A percentile compares a stretch with the other conserved stretches of the same genome.
phyloP scores from a whole-genome alignment of 2,329 filamentous ascomycete genomes.

The Ceratocystis eucalypticola region DNA sequence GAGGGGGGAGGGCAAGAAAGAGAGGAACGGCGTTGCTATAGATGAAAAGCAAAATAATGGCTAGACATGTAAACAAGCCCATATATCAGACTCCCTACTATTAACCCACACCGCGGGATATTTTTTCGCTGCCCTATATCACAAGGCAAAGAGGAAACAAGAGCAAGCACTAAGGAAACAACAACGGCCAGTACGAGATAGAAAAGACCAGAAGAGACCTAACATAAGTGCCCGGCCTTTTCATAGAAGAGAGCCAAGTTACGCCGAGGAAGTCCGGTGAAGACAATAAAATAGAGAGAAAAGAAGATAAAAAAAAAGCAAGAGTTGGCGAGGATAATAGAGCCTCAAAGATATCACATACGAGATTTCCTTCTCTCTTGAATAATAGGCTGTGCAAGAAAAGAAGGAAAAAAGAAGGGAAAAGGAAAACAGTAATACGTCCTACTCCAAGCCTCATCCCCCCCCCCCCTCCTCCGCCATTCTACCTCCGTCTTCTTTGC shows the following conservation, averaged over 20 bases:
- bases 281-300: not conserved
- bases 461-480: not conserved
- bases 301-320: not conserved
- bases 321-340: not conserved
- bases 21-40: not conserved
- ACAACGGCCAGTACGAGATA: not conserved
- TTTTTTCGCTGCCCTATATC: not conserved
- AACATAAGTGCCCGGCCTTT: constrained; percentile 4
- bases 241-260: not conserved
- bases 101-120: not conserved
- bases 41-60: not conserved
- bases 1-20: not conserved
- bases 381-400: not conserved
- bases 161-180: not conserved
- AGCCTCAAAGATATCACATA: not conserved
- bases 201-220: not conserved
- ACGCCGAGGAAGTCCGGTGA: not conserved
- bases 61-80: not conserved
- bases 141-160: constrained; percentile 2
- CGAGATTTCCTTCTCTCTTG: not conserved
- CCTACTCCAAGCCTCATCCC: not conserved
- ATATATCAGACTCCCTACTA: not conserved
- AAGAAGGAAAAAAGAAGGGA: not conserved
- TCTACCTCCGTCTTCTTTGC: not conserved
- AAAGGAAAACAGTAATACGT: not conserved